phyloP scores from a whole-genome alignment of 2,329 filamentous ascomycete species.

The Apiospora phragmitis region DNA sequence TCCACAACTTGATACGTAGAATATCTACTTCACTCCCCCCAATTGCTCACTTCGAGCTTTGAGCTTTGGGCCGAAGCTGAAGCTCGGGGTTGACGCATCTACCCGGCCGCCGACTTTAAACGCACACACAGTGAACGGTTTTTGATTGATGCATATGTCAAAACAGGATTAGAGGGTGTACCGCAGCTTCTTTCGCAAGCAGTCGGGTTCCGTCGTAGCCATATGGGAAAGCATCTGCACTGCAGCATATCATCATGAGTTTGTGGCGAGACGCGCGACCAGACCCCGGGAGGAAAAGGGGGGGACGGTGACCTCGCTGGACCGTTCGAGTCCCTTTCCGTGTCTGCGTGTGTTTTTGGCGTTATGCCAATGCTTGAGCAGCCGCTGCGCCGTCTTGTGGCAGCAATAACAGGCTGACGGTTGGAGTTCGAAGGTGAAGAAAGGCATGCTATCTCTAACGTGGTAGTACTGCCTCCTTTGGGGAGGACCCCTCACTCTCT shows the following conservation, averaged over 20 bases:
- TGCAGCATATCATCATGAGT: not conserved
- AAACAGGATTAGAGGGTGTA: not conserved
- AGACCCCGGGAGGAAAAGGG: not conserved
- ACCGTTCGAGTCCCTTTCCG: not conserved
- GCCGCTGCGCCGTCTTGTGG: not conserved
- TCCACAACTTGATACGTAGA: not conserved
- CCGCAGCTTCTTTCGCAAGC: not conserved
- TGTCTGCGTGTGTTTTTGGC: not conserved
- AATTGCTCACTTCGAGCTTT: not conserved
- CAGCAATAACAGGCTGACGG: not conserved
- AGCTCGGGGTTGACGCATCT: not conserved
- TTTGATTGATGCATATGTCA: not conserved
- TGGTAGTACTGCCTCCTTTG: not conserved
- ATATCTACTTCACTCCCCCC: not conserved
- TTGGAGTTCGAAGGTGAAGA: not conserved
- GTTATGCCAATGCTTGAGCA: not conserved
- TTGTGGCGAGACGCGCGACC: not conserved
- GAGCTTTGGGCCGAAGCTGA: not conserved
- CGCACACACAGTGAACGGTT: not conserved
- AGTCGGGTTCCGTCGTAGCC: not conserved
- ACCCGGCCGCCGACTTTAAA: not conserved
- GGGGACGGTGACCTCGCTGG: not conserved
- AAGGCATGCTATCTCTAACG: not conserved
- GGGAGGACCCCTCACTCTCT: not conserved
- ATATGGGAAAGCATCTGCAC: not conserved